Base-by-base conservation (phyloP, 2,329 filamentous ascomycete species). In the Drechmeria coniospora region DNA sequence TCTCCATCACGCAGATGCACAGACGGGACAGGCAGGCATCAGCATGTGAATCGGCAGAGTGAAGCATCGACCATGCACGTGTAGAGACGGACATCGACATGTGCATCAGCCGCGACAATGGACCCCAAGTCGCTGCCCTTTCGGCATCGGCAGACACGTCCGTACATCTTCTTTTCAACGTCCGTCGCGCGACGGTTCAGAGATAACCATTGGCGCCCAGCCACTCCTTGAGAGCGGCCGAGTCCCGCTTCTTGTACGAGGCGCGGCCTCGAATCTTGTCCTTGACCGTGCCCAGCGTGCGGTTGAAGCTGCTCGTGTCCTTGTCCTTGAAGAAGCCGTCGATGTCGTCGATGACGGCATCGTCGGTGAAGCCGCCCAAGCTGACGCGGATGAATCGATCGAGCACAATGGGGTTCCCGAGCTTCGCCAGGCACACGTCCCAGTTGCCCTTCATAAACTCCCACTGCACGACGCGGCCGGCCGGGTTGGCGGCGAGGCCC, bases 191-290 rank as follows among this genome's bases (percentile, higher is more conserved):
- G 9, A 15, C 19, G 46, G 43, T 53, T 53, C 39, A 56, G 36
- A 50, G 36, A 32, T 65, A 67, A 4, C 56, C 55, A 30, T 65
- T 62, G n/a, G 54, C 49, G 12, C 41, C 45, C 40, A 95, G 56
- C 86, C 87, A 95, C 56, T 84, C 79, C 53, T 77, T 65, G 30
- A 93, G 66, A 24, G 68, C 59, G 28, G 61, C 63, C 31, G 72
- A 64, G 50, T 95, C 90, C 31, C 90, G 68, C 51, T 74, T 61
- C 49, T 74, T 75, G 61, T 94, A 98, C 22, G 72, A 72, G 4
- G 83, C 83, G 43, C 86, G 77, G 8, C 79, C 82, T 23, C 75
- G 70, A 38, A 95, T 81, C 36, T 77, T 84, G 50, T 95, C 90
- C 49, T 76, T 75, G 36, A 87, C 77, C 38, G 92, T 82, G 38